Base-by-base conservation (phyloP, 768 basidiomycete species). In the Agrocybe pediades region DNA sequence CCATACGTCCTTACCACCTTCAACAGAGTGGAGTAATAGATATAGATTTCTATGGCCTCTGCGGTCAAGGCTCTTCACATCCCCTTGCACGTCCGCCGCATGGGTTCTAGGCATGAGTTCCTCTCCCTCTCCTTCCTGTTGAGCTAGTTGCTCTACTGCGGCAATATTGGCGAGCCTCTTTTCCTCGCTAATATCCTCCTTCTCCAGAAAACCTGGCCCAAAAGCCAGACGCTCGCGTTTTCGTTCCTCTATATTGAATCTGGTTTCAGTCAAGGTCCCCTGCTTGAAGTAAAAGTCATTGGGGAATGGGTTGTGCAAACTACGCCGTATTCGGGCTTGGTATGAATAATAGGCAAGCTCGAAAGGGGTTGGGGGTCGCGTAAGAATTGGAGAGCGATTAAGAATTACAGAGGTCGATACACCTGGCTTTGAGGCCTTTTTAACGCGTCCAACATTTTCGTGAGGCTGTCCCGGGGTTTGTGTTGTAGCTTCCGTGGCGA, bases 231-330 rank as follows among this genome's bases (percentile, higher is more conserved):
- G 73, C 62, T 95, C 92, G 46, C 90, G 81, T 54, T 78, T 74
- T 42, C 83, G 80, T 63, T 95, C 88, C 65, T 94, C 88, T 46
- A 83, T 69, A 44, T 79, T 85, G 71, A 93, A 96, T 33, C 89
- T 82, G 13, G 85, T 84, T 68, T 95, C 88, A 25, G 95, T 81
- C 15, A 91, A 77, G 0, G 94, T 90, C 8, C 95, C 95, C 46
- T 86, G 86, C 71, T 94, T 94, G 80, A 96, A 96, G 74, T 95
- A 98, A 71, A 96, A 93, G 43, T 94, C 87, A 53, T 83, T 77
- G 16, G 95, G 91, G 68, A 93, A 87, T 0, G 95, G 95, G 61
- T 92, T 92, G 67, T 88, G 88, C 44, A 98, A 74, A 2, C 94
- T 88, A 59, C 91, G 87, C 63, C 86, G 83, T 65, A 98, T 82